phyloP scores from a whole-genome alignment of 768 basidiomycete species.

The Pholiota molesta region DNA sequence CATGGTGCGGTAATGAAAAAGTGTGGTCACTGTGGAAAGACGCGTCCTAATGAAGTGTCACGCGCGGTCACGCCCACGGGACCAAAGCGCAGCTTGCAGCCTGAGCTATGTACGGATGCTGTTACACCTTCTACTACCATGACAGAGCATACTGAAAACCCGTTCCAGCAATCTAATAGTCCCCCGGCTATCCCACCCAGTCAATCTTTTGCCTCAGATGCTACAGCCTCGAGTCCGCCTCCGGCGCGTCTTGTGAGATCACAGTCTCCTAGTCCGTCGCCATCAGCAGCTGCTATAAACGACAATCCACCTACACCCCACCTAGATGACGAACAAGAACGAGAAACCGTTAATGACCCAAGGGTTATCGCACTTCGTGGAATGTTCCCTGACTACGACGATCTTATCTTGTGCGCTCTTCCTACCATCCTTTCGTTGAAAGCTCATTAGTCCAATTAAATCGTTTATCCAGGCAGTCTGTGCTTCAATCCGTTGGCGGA shows the following conservation, averaged over 20 bases:
- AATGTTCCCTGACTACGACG: constrained; percentile 85
- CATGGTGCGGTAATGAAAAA: constrained; percentile 9
- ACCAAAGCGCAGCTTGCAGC: neutral
- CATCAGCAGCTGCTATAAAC: neutral
- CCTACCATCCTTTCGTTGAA: neutral
- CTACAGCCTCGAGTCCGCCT: neutral
- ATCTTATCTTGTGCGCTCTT: constrained; percentile 60
- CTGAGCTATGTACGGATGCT: neutral
- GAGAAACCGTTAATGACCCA: constrained; percentile 42
- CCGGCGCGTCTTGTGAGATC: neutral
- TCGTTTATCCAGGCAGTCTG: constrained; percentile 50
- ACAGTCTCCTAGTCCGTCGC: neutral
- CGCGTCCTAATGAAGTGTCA: constrained; percentile 16
- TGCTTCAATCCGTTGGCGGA: constrained; percentile 72
- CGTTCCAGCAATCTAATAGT: neutral
- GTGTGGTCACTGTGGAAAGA: neutral
- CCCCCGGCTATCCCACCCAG: neutral
- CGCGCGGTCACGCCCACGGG: constrained; percentile 19
- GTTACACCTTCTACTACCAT: neutral
- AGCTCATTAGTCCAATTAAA: neutral
- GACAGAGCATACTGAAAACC: neutral
- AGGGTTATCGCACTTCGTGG: constrained; percentile 56
- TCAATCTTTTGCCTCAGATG: constrained; percentile 1
- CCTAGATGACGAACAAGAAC: constrained; percentile 4
- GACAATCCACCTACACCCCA: constrained; percentile 3